A percentile compares a stretch with the other conserved stretches of the same genome.
These are phyloP conservation scores for Phoma sp. DNA, from an alignment of 2,329 filamentous ascomycete species.

Conservation along the genomic window DNA sequence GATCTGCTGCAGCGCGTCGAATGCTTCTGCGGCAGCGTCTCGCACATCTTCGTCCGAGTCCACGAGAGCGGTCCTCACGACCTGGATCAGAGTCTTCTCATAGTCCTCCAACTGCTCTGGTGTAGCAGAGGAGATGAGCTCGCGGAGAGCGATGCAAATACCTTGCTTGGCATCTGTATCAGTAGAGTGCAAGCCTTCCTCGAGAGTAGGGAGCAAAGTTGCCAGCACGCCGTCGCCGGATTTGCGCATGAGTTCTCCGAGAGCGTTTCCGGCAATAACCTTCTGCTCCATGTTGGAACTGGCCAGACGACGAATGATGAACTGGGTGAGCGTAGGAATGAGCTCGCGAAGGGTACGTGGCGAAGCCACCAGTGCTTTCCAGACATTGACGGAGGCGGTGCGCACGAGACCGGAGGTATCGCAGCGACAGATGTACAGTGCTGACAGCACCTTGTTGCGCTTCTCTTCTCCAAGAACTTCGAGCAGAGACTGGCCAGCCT, in stretches of 20 bases:
- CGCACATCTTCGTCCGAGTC: slow-evolving; percentile 89
- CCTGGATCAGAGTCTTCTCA: slow-evolving; percentile 92
- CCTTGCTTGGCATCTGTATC: slow-evolving; percentile 95
- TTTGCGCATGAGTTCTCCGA: slow-evolving; percentile 96
- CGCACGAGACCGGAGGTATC: slow-evolving; percentile 94
- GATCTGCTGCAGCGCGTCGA: slow-evolving; percentile 92
- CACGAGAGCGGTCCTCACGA: slow-evolving; percentile 89
- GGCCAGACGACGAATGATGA: slow-evolving; percentile 91
- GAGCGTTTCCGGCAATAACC: slow-evolving; percentile 94
- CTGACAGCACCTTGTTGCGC: slow-evolving; percentile 96
- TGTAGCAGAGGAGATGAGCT: slow-evolving; percentile 89
- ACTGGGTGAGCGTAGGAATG: slow-evolving; percentile 90
- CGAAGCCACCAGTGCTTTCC: slow-evolving; percentile 95
- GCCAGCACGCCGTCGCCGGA: slow-evolving; percentile 92
- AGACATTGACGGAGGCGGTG: slow-evolving; percentile 87
- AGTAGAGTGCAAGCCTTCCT: slow-evolving; percentile 88
- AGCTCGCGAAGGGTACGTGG: slow-evolving; percentile 94
- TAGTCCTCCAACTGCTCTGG: slow-evolving; percentile 90
- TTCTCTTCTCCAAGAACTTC: slow-evolving; percentile 95
- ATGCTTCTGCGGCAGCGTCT: slow-evolving; percentile 95
- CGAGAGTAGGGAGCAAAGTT: slow-evolving; percentile 86
- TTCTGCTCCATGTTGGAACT: slow-evolving; percentile 99
- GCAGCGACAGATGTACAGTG: slow-evolving; percentile 95
- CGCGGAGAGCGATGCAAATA: slow-evolving; percentile 94
- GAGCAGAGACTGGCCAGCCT: slow-evolving; percentile 90